Conservation (phyloP, 768 basidiomycete genomes). For the Agrocybe pediades region DNA sequence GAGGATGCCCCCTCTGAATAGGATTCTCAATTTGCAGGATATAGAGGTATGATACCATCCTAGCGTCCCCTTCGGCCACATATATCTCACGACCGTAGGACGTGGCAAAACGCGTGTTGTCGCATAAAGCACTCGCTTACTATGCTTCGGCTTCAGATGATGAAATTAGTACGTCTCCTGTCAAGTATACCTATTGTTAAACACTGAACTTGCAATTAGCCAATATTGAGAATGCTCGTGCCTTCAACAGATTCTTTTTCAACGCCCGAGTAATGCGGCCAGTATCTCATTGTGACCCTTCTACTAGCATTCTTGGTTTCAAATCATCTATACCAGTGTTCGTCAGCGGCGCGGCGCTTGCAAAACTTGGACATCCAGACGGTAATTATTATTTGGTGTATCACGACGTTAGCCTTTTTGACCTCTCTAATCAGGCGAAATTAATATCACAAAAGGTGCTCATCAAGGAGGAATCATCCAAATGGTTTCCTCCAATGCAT, state of each 20-base stretch:
- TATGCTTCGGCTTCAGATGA: conserved; percentile 89
- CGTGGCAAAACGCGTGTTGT: conserved; percentile 72
- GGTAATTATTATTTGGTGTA: conserved; percentile 34
- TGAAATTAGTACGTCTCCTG: conserved; percentile 63
- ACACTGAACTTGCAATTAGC: conserved; percentile 37
- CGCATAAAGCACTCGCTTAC: conserved; percentile 77
- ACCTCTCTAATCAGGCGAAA: conserved; percentile 58
- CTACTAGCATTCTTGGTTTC: conserved; percentile 74
- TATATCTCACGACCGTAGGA: conserved; percentile 38
- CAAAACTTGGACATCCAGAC: conserved; percentile 86
- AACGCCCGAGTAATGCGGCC: conserved; percentile 77
- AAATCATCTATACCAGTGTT: conserved; percentile 78
- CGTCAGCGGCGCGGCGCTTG: conserved; percentile 80
- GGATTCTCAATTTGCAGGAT: conserved; percentile 76
- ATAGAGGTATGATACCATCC: conserved; percentile 62
- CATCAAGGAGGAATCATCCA: conserved; percentile 73
- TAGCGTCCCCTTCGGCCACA: background rate
- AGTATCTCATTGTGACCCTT: conserved; percentile 65
- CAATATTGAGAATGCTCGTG: conserved; percentile 67
- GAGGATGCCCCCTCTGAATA: conserved; percentile 63
- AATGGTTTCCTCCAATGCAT: conserved; percentile 82
- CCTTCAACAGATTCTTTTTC: conserved; percentile 89
- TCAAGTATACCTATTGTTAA: background rate
- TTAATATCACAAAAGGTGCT: conserved; percentile 76
- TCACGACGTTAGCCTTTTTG: background rate